Percentiles rank a stretch among this genome's conserved stretches.
Evolutionary conservation across 257 asterid genomes (phyloP).

Genomic region (Handroanthus guayacan): DNA sequence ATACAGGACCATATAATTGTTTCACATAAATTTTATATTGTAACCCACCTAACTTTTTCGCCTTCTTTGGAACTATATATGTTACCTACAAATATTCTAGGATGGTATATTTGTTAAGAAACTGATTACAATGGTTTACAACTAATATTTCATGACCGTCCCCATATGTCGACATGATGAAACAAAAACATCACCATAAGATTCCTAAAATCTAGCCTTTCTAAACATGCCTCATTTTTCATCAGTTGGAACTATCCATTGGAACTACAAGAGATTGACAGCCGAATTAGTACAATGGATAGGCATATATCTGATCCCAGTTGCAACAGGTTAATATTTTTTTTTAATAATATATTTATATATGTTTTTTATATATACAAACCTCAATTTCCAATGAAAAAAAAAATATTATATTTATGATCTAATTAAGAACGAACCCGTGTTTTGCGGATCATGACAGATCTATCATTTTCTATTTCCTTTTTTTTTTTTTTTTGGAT

Average conservation of each 20-base stretch:
- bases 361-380: neutral
- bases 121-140: conserved; percentile 50
- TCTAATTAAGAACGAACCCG: conserved; percentile 53
- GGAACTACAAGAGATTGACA: neutral
- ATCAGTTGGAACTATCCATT: neutral
- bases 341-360: conserved; percentile 4
- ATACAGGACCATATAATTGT: conserved; percentile 11
- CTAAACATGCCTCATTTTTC: neutral
- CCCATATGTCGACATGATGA: conserved; percentile 30
- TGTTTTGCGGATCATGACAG: conserved; percentile 66
- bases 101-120: conserved; percentile 55
- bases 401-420: neutral
- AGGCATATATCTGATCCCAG: conserved; percentile 46
- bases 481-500: neutral
- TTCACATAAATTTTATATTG: neutral
- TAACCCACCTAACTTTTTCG: neutral
- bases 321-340: conserved; percentile 27
- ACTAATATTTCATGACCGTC: conserved; percentile 39
- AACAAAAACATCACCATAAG: conserved; percentile 31
- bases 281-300: conserved; percentile 16
- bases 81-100: conserved; percentile 52
- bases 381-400: conserved; percentile 55
- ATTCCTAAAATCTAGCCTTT: conserved; percentile 30
- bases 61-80: conserved; percentile 39
- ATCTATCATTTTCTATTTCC: conserved; percentile 10